These are phyloP conservation scores for Trichoderma citrinoviride DNA, from an alignment of 2,329 filamentous ascomycete genomes.

Conservation along the genomic window DNA sequence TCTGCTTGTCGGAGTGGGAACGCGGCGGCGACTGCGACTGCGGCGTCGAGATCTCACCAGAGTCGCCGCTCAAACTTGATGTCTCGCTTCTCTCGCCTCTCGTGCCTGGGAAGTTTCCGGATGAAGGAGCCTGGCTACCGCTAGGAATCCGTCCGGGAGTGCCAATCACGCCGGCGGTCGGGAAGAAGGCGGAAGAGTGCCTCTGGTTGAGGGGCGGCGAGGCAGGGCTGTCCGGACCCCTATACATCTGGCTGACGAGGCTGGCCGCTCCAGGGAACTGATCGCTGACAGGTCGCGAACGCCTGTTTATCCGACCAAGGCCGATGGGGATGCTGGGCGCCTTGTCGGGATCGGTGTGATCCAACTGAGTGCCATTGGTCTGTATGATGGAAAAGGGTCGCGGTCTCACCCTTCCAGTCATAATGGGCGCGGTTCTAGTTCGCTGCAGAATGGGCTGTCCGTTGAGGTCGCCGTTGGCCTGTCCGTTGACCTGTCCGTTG, in stretches of 20 bases:
- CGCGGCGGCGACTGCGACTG: slow-evolving; percentile 54
- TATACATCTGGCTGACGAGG: slow-evolving; percentile 88
- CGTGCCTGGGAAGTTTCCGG: slow-evolving; percentile 70
- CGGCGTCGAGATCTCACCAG: slow-evolving; percentile 50
- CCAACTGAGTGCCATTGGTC: slow-evolving; percentile 37
- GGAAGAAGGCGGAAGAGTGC: slow-evolving; percentile 64
- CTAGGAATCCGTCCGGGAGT: slow-evolving; percentile 55
- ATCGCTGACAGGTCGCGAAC: slow-evolving; percentile 60
- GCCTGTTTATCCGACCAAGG: slow-evolving; percentile 53
- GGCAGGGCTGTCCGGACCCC: slow-evolving; percentile 63
- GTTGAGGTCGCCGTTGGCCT: slow-evolving; percentile 23
- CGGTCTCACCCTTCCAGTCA: slow-evolving; percentile 46
- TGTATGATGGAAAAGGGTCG: slow-evolving; percentile 59
- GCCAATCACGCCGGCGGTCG: slow-evolving; percentile 46
- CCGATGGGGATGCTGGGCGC: slow-evolving; percentile 73
- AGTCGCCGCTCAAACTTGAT: slow-evolving; percentile 66
- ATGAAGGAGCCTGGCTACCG: slow-evolving; percentile 44
- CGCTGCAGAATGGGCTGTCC: slow-evolving; percentile 56
- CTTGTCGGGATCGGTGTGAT: slow-evolving; percentile 65
- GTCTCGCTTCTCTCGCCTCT: slow-evolving; percentile 63
- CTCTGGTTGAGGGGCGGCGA: slow-evolving; percentile 60
- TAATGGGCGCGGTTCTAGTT: slow-evolving; percentile 56
- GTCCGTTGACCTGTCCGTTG: slow-evolving; percentile 15
- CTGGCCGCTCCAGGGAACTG: slow-evolving; percentile 63
- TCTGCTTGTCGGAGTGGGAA: slow-evolving; percentile 52